phyloP scores from a whole-genome alignment of 139 green algal species.

The Gonium pectorale region DNA sequence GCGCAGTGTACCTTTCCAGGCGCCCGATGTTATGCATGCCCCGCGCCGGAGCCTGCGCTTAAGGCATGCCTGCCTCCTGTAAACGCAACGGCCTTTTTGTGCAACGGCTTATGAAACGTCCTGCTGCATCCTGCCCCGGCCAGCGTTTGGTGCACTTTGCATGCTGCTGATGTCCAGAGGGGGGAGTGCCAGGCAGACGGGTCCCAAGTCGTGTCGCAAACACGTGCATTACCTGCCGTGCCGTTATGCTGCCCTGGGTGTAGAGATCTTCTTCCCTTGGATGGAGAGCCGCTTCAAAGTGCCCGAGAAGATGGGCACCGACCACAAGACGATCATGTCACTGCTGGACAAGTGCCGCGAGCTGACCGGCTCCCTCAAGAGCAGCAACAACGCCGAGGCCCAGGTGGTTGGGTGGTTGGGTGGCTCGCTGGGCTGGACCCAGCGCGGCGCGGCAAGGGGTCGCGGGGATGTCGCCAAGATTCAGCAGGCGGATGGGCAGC shows the following conservation, averaged over 20 bases:
- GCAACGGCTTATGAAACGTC: background rate
- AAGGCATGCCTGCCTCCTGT: no score
- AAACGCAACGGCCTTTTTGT: background rate
- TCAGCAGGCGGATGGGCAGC: background rate
- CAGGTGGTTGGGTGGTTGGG: constrained; percentile 12
- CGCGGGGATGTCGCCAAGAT: background rate
- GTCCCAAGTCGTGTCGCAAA: background rate
- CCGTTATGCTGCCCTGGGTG: no score
- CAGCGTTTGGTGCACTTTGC: background rate
- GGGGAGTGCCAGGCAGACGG: background rate
- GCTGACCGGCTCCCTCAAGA: background rate
- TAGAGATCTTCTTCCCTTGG: constrained; percentile 28
- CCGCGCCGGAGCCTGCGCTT: no score
- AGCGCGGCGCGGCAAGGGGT: background rate
- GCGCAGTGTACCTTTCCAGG: no score
- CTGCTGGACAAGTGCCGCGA: background rate
- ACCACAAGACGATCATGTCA: constrained; percentile 8
- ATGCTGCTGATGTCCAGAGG: background rate
- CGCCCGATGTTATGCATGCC: no score
- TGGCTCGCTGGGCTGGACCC: no score
- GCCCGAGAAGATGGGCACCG: constrained; percentile 12
- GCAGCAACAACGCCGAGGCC: background rate
- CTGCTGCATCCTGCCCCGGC: background rate
- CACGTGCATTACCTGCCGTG: no score
- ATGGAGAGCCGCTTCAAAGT: background rate